Base-by-base conservation (phyloP, 371 early-diverging fungal genomes). In the Gilbertella persicaria region DNA sequence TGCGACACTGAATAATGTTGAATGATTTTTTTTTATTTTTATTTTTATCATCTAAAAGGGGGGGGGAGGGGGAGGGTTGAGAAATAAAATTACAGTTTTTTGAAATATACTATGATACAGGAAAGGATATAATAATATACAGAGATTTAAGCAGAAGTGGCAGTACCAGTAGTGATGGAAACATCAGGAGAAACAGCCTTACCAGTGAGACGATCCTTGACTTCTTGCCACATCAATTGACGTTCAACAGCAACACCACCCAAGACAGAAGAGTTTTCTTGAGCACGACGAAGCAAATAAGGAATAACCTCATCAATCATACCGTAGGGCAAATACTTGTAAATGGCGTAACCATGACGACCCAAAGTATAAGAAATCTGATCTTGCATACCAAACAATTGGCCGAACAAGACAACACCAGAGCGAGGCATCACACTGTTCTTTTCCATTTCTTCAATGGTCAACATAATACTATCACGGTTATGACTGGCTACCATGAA, bases 401-500 rank as follows among this genome's bases (percentile, higher is more conserved):
- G 98, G 1, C 93, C 98, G 75, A 98, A 96, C 56, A 84, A 79
- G 28, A 98, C 92, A n/a, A 83, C 62, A 53, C 85, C 88, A 16
- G 80, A 68, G 24, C 77, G 60, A 5, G 82, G 67, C 2, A 73
- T 52, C 9, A 94, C 65, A 12, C 72, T 72, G 26, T 82, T 69
- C 42, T 75, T 66, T 54, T 82, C 80, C 89, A 94, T 82, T 50
- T 79, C 79, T 41, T 79, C 69, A 55, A 83, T 75, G 4, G 91
- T 89, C 35, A 72, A 64, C 50, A 79, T 69, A 39, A 94, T 84
- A 6, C 93, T 90, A 37, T 85, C 84, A 53, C 83, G 77, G 84
- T 98, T 98, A 71, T 98, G 99, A 7, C 90, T 88, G 21, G 97
- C 98, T 10, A 96, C 87, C 67, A 93, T 87, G 60, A 95, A 83